Base-by-base conservation (phyloP, 2,329 filamentous ascomycete genomes). In the Sporothrix euskadiensis region DNA sequence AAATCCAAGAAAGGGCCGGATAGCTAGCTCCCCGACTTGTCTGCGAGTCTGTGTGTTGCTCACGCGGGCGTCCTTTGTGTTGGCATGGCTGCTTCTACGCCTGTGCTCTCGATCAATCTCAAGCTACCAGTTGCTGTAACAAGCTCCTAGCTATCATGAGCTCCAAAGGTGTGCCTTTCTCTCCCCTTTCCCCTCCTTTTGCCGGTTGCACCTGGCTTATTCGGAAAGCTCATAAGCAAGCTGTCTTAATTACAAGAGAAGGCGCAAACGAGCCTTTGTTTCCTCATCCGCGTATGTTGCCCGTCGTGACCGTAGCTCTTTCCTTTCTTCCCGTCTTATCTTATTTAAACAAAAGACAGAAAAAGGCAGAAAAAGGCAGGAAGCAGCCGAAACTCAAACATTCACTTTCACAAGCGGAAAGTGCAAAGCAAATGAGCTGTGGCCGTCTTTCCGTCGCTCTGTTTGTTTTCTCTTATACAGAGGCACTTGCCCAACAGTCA, bases 191-290 rank as follows among this genome's bases (percentile, higher is more conserved):
- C 30, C 61, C 61, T 47, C 39, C 1, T 30, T 65, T 66, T 66
- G 12, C 14, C 39, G 22, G 22, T 65, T 30, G 39, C 41, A 47
- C 61, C 22, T 66, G 61, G 41, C 61, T 30, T 7, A 47, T 66
- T 66, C 19, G 32, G 57, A 30, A 39, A 26, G 61, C 39, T 47
- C n/a, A 47, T 22, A 22, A 22, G 10, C 10, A 35, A 47, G 61
- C 26, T 56, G 57, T 41, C 61, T 66, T 66, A 66, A 39, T 66
- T 66, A 66, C 61, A 47, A 41, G 61, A 66, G 61, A 66, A 65
- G 39, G 61, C 22, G 39, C 61, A 44, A 66, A 47, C 39, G 61
- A 16, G 61, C 39, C 61, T 66, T 66, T 66, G 61, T 47, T 66
- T 66, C 61, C 22, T 22, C 5, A 22, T 47, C 44, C 14, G 39